Percentiles rank a stretch among this genome's conserved stretches.
Evolutionary conservation across 768 basidiomycete species (phyloP).

Genomic region (Boletus tomentosulus): DNA sequence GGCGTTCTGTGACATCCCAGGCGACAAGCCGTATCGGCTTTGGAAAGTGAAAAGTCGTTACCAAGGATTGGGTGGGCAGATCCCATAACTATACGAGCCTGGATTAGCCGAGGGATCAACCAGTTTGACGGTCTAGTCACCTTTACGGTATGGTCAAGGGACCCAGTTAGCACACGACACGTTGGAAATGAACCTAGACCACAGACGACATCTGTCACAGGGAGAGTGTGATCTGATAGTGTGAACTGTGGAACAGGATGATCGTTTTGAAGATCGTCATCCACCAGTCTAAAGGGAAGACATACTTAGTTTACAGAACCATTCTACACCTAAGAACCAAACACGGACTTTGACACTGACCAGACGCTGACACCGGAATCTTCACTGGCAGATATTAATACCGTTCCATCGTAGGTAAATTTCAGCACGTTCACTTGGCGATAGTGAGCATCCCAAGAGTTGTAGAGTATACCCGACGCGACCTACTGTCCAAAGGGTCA

Average conservation of each 20-base stretch:
- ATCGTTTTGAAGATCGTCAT: constrained; percentile 70
- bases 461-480: constrained; percentile 88
- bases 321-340: constrained; percentile 3
- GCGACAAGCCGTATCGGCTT: constrained; percentile 64
- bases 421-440: constrained; percentile 77
- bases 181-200: constrained; percentile 77
- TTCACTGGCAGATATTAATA: constrained; percentile 82
- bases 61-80: constrained; percentile 62
- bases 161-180: constrained; percentile 75
- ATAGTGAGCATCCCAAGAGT: constrained; percentile 95
- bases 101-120: constrained; percentile 10
- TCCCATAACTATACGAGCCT: constrained; percentile 67
- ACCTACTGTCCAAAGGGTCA: constrained; percentile 48
- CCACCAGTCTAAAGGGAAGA: constrained; percentile 54
- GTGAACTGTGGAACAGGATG: constrained; percentile 73
- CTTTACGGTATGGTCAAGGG: constrained; percentile 89
- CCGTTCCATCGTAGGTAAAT: constrained; percentile 79
- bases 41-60: constrained; percentile 88
- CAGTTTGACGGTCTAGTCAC: constrained; percentile 36
- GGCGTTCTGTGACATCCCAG: constrained; percentile 82
- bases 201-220: constrained; percentile 76
- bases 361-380: constrained; percentile 89
- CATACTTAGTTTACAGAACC: constrained; percentile 11
- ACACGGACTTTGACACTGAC: constrained; percentile 76
- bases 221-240: constrained; percentile 88